Base-by-base conservation (phyloP, 345 rosid genomes). In the Camelina hispida region DNA sequence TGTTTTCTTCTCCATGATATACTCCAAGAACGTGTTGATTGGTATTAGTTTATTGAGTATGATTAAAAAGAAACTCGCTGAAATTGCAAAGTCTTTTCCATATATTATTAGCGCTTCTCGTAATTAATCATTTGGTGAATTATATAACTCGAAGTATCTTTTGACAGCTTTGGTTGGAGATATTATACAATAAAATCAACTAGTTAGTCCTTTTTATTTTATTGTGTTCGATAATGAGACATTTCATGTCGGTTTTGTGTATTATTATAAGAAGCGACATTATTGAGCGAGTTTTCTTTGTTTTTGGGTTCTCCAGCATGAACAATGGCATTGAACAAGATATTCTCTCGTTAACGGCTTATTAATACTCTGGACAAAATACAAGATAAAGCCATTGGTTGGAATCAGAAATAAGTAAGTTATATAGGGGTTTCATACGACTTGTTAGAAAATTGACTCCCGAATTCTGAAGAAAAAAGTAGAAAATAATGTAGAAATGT, bases 111-210 rank as follows among this genome's bases (percentile, higher is more conserved):
- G 16, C n/a, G 20, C 53, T 72, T 75, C 23, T 69, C 69, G 61
- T 62, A 62, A 46, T 47, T 18, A 56, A 77, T 77, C 71, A 69
- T 77, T 77, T 69, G 54, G 48, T 62, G 59, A 61, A 54, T 63
- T 55, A 57, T 63, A 23, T 55, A 62, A 55, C 57, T 64, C 18
- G 25, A 62, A 77, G 80, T 77, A 77, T 70, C 76, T 77, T 69
- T 66, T 70, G 80, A 64, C 80, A 77, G 80, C 80, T 57, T 38
- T 70, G 71, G 51, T 61, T 76, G 10, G 50, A 76, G 52, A 77
- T 77, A 56, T 70, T 70, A 62, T 55, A 77, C 61, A 54, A 63
- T 25, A 70, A 53, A 53, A 64, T 56, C 71, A 61, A 70, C 66
- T 47, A 68, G 57, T 58, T 46, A 69, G 51, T 62, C n/a, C 47